These are phyloP conservation scores for Claviceps paspali DNA, from an alignment of 2,329 filamentous ascomycete genomes.

Conservation along the genomic window DNA sequence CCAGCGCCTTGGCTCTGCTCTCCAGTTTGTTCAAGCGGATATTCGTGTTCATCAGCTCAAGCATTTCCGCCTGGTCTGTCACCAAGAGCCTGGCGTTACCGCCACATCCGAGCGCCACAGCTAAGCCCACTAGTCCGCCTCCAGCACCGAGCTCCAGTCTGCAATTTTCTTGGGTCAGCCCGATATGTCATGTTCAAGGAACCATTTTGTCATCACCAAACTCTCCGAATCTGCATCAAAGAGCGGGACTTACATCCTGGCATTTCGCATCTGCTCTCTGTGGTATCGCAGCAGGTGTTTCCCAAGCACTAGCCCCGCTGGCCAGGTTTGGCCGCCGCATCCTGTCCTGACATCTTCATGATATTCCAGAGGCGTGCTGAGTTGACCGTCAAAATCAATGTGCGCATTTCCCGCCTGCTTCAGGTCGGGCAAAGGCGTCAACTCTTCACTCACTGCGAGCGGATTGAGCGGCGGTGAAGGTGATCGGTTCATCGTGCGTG, in stretches of 20 bases:
- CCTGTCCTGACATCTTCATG: slow-evolving; percentile 77
- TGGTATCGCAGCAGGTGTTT: slow-evolving; percentile 74
- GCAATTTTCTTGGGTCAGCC: slow-evolving; percentile 10
- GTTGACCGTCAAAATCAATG: slow-evolving; percentile 57
- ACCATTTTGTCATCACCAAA: no score
- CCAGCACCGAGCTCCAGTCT: slow-evolving; percentile 88
- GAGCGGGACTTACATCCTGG: slow-evolving; percentile 52
- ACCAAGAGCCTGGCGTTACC: slow-evolving; percentile 48
- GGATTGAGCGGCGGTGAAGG: slow-evolving; percentile 35
- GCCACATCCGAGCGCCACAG: slow-evolving; percentile 40
- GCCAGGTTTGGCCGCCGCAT: slow-evolving; percentile 90
- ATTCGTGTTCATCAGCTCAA: slow-evolving; percentile 73
- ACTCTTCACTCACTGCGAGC: slow-evolving; percentile 35
- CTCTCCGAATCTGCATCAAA: no score
- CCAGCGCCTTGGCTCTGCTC: slow-evolving; percentile 44
- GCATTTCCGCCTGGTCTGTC: slow-evolving; percentile 81
- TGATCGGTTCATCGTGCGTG: slow-evolving; percentile 14
- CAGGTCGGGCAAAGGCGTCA: slow-evolving; percentile 44
- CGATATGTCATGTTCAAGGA: no score
- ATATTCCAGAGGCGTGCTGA: slow-evolving; percentile 54
- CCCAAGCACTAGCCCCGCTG: slow-evolving; percentile 75
- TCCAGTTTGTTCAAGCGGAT: slow-evolving; percentile 64
- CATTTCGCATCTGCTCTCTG: slow-evolving; percentile 42
- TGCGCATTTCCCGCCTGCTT: slow-evolving; percentile 37
- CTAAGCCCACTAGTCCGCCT: slow-evolving; percentile 68